A percentile compares a stretch with the other conserved stretches of the same genome.
These are phyloP conservation scores for Entonaema liquescens DNA, from an alignment of 495 filamentous ascomycete genomes.

Conservation along the genomic window DNA sequence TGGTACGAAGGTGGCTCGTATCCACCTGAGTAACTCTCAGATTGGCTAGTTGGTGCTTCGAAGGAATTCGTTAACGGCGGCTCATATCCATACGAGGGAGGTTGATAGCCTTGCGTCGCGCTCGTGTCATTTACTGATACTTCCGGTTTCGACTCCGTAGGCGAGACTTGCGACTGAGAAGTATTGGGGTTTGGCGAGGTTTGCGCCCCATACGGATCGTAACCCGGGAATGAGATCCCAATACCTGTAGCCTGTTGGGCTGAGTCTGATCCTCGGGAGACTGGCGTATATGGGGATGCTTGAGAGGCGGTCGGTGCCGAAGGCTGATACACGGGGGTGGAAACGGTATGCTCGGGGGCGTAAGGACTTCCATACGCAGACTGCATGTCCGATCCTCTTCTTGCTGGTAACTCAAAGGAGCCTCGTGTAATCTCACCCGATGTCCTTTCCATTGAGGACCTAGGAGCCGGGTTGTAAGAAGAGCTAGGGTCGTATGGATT, in stretches of 20 bases:
- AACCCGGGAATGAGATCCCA: conserved; percentile 43
- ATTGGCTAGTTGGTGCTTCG: conserved; percentile 46
- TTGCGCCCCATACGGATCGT: conserved; percentile 38
- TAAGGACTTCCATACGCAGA: conserved; percentile 46
- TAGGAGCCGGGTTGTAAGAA: conserved; percentile 49
- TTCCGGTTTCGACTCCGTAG: conserved; percentile 16
- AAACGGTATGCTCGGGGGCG: conserved; percentile 34
- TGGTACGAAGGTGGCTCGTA: conserved; percentile 64
- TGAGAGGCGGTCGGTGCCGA: conserved; percentile 31
- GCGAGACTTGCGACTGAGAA: conserved; percentile 16
- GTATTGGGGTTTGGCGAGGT: conserved; percentile 21
- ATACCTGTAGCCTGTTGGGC: conserved; percentile 27
- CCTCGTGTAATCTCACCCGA: conserved; percentile 53
- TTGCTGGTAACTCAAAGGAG: conserved; percentile 53
- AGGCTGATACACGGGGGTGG: conserved; percentile 46
- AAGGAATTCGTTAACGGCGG: conserved; percentile 50
- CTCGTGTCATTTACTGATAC: conserved; percentile 10
- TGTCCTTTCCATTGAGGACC: conserved; percentile 56
- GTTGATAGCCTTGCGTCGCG: conserved; percentile 47
- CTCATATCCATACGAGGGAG: conserved; percentile 55
- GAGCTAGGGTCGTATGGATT: conserved; percentile 50
- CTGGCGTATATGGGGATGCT: conserved; percentile 38
- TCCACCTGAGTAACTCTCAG: conserved; percentile 40
- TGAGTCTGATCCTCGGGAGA: conserved; percentile 35
- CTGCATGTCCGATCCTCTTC: conserved; percentile 56